Evolutionary conservation across 257 asterid genomes (phyloP), one percentile per base, ranked within the genome.

Genomic region (Plantago elongata): DNA sequence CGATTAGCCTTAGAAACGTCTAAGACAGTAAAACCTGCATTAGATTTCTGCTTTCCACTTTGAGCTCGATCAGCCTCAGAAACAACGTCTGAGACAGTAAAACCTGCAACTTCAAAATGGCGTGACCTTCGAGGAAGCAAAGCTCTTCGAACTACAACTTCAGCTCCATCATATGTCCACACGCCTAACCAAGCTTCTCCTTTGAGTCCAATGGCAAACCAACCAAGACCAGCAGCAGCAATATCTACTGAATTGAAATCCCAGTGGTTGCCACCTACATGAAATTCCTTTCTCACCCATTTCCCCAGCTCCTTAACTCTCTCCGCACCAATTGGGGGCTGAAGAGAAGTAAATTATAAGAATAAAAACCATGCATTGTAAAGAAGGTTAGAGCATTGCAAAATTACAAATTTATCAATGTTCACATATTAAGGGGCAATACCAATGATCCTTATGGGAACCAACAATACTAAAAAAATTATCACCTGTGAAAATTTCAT

Each of bases 151-250:
- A 63, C 69, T 0, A 72, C 62, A 38, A 86, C 71, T 60, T 91
- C 96, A 38, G 83, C 78, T 37, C 98, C 97, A 11, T 86, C 93
- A 5, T 89, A 89, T 0, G 95, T 84, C 95, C 98, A 88, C 42
- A 77, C 77, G 17, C 90, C 78, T 34, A 92, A 67, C 54, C 13
- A 60, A 51, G 90, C 94, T 30, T 83, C 90, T 69, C 95, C 97
- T 74, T 76, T 86, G 47, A 92, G 78, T 66, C 93, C 98, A 64
- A 92, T 79, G 17, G 90, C 80, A 49, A 86, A 83, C 98, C 98
- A 92, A 57, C 96, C 96, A 62, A 92, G 84, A 62, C 97, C 98
- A 17, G 89, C 75, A 52, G 84, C 84, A 46, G 95, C 90, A 63
- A 92, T 75, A 61, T 92, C 95, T 15, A 71, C 75, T 15, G 75